Evolutionary conservation across 2,329 filamentous ascomycete genomes (phyloP).

Genomic region (Aquanectria penicillioides): DNA sequence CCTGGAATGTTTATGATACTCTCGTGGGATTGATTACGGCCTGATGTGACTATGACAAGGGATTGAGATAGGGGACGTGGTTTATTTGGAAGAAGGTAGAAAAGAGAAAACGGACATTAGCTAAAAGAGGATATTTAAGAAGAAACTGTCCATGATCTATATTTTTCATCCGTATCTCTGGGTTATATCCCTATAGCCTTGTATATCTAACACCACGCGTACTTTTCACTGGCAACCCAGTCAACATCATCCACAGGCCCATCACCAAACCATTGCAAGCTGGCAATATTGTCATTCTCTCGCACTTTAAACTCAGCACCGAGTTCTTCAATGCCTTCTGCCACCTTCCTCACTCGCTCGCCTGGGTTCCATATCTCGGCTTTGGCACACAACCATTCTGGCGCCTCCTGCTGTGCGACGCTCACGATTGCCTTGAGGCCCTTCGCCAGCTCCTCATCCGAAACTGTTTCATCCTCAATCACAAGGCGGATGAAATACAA

Average conservation of each 20-base stretch:
- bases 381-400: slow-evolving; percentile 73
- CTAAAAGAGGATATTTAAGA: slow-evolving; percentile 29
- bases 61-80: slow-evolving; percentile 25
- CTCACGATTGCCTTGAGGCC: slow-evolving; percentile 71
- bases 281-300: slow-evolving; percentile 74
- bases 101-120: slow-evolving; percentile 31
- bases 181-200: not conserved
- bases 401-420: slow-evolving; percentile 76
- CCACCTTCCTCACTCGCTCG: slow-evolving; percentile 57
- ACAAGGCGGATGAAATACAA: slow-evolving; percentile 76
- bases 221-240: slow-evolving; percentile 83
- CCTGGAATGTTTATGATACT: slow-evolving; percentile 44
- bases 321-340: slow-evolving; percentile 58
- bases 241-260: slow-evolving; percentile 64
- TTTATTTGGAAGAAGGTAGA: slow-evolving; percentile 31
- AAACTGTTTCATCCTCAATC: slow-evolving; percentile 63
- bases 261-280: slow-evolving; percentile 75
- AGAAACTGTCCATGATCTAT: slow-evolving; percentile 29
- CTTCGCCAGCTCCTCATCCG: slow-evolving; percentile 56
- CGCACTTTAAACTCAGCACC: slow-evolving; percentile 62
- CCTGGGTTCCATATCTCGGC: slow-evolving; percentile 89
- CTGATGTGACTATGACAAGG: slow-evolving; percentile 42
- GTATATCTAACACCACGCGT: slow-evolving; percentile 73
- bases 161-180: not conserved
- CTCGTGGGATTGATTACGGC: slow-evolving; percentile 42